Percentiles rank a stretch among this genome's conserved stretches.
phyloP scores from a whole-genome alignment of 768 basidiomycete species.

The Lactarius trivialis region DNA sequence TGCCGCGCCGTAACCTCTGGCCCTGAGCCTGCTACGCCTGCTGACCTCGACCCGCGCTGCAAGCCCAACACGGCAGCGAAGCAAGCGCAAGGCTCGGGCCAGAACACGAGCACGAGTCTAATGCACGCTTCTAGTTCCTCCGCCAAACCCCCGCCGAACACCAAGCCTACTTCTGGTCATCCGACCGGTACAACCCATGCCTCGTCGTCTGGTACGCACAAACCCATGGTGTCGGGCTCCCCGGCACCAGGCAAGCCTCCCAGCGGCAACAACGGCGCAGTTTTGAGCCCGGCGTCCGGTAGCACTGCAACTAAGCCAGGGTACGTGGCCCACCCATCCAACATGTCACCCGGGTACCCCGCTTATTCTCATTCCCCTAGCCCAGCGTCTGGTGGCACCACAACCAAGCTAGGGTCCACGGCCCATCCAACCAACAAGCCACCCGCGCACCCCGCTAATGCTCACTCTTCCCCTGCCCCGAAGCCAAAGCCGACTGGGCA shows the following conservation, averaged over 20 bases:
- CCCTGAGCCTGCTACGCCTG: not conserved
- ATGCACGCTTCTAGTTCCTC: not conserved
- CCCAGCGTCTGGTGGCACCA: not conserved
- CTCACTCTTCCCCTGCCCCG: no score
- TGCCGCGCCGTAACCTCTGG: conserved; percentile 13
- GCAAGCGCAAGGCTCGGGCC: not conserved
- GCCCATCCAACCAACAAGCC: no score
- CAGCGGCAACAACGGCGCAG: not conserved
- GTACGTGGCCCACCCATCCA: no score
- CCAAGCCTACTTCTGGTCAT: not conserved
- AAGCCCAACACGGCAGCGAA: not conserved
- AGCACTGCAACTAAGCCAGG: not conserved
- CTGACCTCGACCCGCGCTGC: not conserved
- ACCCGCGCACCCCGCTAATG: no score
- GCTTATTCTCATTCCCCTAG: no score
- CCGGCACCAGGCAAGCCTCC: not conserved
- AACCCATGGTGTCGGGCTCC: not conserved
- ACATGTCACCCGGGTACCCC: no score
- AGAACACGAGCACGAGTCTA: not conserved
- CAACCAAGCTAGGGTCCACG: not conserved
- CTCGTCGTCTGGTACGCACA: not conserved
- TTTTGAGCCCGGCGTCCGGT: not conserved
- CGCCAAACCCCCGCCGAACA: not conserved
- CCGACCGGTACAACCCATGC: not conserved
- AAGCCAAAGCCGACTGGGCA: no score